Conservation (phyloP, 305 asterid genomes). For the Fraxinus sp. region DNA sequence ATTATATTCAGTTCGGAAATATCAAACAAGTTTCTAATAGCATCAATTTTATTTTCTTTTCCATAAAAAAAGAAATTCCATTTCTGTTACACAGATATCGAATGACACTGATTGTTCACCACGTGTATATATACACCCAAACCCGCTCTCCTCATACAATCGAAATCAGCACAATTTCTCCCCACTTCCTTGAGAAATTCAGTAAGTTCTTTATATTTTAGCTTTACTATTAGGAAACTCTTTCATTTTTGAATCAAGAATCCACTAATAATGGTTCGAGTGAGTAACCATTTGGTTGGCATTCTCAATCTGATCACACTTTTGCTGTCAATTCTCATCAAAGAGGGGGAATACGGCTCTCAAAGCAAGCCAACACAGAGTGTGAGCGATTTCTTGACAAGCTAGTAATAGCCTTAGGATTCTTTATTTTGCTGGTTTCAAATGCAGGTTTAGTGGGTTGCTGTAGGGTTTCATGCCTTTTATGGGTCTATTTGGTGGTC, state of each 20-base stretch:
- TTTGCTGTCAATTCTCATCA: conserved; percentile 39
- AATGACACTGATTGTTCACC: too few relatives aligned
- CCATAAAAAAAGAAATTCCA: too few relatives aligned
- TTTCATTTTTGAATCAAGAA: not conserved
- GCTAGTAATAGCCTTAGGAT: conserved; percentile 40
- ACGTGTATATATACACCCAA: too few relatives aligned
- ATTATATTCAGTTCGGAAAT: too few relatives aligned
- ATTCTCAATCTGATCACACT: conserved; percentile 41
- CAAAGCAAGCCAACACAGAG: conserved; percentile 46
- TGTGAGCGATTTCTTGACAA: conserved; percentile 46
- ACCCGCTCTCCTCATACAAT: too few relatives aligned
- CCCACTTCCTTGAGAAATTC: too few relatives aligned
- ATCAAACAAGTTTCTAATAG: too few relatives aligned
- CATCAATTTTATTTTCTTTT: too few relatives aligned
- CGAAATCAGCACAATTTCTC: too few relatives aligned
- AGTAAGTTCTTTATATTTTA: too few relatives aligned
- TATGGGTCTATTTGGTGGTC: conserved; percentile 50
- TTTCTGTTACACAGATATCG: too few relatives aligned
- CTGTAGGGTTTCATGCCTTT: conserved; percentile 44
- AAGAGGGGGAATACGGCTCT: conserved; percentile 50
- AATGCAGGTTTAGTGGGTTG: conserved; percentile 53
- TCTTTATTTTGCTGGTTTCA: conserved; percentile 44
- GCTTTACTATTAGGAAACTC: not conserved
- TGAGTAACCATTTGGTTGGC: conserved; percentile 43
- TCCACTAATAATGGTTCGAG: not conserved